These are phyloP conservation scores for Lichtheimia corymbifera DNA, from an alignment of 371 early-diverging fungal species.

Conservation along the genomic window DNA sequence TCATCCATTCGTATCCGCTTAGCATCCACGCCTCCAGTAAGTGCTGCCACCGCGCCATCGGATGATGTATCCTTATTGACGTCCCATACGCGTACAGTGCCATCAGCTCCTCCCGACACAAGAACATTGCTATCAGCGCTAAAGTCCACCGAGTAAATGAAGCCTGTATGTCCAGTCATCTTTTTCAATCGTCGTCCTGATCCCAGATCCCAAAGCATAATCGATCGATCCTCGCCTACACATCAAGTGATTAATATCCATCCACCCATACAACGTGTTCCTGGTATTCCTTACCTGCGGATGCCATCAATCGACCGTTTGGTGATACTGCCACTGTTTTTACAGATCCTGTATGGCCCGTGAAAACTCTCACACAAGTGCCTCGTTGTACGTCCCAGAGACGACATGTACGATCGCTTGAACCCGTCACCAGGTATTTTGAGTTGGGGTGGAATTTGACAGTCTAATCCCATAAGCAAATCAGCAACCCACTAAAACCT, in stretches of 20 bases:
- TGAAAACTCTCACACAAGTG: constrained; percentile 91
- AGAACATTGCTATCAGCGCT: constrained; percentile 83
- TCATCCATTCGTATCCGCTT: constrained; percentile 41
- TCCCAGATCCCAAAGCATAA: constrained; percentile 98
- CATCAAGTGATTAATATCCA: neutral
- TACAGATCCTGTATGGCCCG: constrained; percentile 89
- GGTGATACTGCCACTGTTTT: constrained; percentile 91
- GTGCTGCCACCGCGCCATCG: constrained; percentile 9
- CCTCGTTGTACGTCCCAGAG: constrained; percentile 97
- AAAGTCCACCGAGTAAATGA: constrained; percentile 90
- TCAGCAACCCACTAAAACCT: neutral
- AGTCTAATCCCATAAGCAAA: constrained; percentile 35
- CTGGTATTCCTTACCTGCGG: constrained; percentile 63
- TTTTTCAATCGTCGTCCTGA: constrained; percentile 80
- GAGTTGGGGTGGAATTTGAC: constrained; percentile 99
- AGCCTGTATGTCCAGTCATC: constrained; percentile 85
- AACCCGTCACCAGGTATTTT: constrained; percentile 96
- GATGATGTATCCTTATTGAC: constrained; percentile 63
- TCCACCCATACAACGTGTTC: too few species aligned
- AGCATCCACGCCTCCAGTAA: constrained; percentile 15
- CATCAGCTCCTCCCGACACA: constrained; percentile 90
- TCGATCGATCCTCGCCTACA: constrained; percentile 79
- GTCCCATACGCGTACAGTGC: constrained; percentile 96
- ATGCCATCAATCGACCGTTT: constrained; percentile 92
- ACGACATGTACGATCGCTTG: constrained; percentile 92